These are phyloP conservation scores for Chlamydomonas sphaeroides DNA, from an alignment of 139 green algal genomes.

Conservation along the genomic window DNA sequence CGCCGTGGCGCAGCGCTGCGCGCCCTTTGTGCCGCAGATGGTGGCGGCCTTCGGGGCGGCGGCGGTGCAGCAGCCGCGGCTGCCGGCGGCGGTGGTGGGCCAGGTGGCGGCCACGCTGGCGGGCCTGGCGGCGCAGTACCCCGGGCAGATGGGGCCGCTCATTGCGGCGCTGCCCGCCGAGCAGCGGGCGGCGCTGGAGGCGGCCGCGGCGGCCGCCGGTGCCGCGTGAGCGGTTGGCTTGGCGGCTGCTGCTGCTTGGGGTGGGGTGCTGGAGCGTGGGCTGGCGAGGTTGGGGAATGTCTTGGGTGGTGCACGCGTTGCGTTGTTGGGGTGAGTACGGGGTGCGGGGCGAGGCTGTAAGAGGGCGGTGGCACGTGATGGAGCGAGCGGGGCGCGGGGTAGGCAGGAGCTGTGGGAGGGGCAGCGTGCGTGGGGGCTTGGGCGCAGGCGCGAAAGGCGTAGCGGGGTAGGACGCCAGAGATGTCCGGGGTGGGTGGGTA, in stretches of 20 bases:
- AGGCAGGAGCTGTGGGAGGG: too few relatives aligned
- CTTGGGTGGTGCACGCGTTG: background rate
- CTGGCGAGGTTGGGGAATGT: background rate
- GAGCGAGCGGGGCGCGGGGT: background rate
- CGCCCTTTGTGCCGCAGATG: conserved; percentile 33
- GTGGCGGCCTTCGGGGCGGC: conserved; percentile 46
- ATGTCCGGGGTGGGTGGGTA: too few relatives aligned
- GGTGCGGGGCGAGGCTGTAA: too few relatives aligned
- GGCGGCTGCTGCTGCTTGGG: background rate
- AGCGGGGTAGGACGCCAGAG: too few relatives aligned
- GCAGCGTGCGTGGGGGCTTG: too few relatives aligned
- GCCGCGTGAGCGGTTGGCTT: too few relatives aligned
- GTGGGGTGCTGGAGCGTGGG: background rate
- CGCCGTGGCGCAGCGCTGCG: conserved; percentile 28
- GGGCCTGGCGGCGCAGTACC: conserved; percentile 41
- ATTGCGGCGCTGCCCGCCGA: conserved; percentile 46
- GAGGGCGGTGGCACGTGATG: too few relatives aligned
- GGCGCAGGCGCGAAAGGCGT: too few relatives aligned
- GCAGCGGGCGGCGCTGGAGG: conserved; percentile 50
- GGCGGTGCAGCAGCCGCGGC: conserved; percentile 45
- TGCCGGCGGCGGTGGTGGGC: conserved; percentile 13
- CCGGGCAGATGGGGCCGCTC: conserved; percentile 39
- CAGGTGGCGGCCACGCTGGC: conserved; percentile 36
- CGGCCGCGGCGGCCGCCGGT: background rate
- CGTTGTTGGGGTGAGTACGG: background rate